These are phyloP conservation scores for Coprinopsis cinerea DNA, from an alignment of 768 basidiomycete species.

Conservation along the genomic window DNA sequence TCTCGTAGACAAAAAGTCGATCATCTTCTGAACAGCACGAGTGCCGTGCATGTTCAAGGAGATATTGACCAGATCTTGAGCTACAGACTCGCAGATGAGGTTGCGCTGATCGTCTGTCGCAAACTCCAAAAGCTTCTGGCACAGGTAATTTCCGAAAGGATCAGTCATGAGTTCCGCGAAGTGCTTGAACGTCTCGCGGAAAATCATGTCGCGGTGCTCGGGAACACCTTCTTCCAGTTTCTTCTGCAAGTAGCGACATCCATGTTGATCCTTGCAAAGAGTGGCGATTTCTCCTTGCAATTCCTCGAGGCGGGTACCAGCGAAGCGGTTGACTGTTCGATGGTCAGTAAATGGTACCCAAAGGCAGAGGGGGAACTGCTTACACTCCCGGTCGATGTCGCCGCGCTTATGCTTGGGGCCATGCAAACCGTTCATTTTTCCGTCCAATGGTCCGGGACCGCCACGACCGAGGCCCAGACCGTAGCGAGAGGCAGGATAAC, in stretches of 20 bases:
- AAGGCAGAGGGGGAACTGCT: conserved; percentile 13
- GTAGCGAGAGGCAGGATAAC: conserved; percentile 67
- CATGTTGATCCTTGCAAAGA: conserved; percentile 98
- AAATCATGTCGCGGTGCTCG: conserved; percentile 99
- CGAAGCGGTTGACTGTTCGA: conserved; percentile 84
- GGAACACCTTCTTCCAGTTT: conserved; percentile 94
- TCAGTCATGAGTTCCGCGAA: conserved; percentile 99
- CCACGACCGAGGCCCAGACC: conserved; percentile 59
- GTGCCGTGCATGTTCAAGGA: conserved; percentile 99
- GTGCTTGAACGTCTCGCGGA: conserved; percentile 95
- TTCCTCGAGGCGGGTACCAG: conserved; percentile 93
- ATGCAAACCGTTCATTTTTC: conserved; percentile 86
- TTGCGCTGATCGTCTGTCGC: conserved; percentile 97
- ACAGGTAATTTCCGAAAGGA: conserved; percentile 98
- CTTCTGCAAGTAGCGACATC: conserved; percentile 97
- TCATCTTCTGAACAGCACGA: conserved; percentile 99
- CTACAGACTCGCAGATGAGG: conserved; percentile 94
- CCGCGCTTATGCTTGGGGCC: conserved; percentile 94
- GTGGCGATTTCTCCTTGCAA: conserved; percentile 90
- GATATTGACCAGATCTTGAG: conserved; percentile 95
- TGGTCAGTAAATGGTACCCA: not conserved
- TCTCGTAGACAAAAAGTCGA: conserved; percentile 94
- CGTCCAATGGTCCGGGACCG: conserved; percentile 44
- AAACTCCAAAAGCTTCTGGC: conserved; percentile 95
- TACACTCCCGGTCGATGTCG: conserved; percentile 85